phyloP scores from a whole-genome alignment of 2,329 filamentous ascomycete species.

The Fusarium sp. region DNA sequence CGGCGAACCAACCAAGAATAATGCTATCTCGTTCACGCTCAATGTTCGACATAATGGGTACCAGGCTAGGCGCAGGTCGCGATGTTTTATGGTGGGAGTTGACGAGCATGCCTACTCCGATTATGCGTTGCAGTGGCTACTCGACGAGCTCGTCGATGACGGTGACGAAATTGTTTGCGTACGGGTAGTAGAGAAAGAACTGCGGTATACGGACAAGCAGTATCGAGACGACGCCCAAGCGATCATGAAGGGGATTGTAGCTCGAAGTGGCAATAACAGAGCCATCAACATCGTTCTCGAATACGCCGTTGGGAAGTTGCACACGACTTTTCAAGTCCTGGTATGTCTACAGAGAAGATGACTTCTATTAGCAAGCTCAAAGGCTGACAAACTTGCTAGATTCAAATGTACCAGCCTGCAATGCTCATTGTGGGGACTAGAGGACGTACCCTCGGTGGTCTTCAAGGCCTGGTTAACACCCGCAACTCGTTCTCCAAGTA shows the following conservation, averaged over 20 bases:
- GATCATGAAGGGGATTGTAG: conserved; percentile 80
- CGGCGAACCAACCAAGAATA: conserved; percentile 68
- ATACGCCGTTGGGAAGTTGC: conserved; percentile 88
- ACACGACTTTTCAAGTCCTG: conserved; percentile 90
- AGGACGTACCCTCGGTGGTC: conserved; percentile 84
- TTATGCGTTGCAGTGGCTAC: conserved; percentile 90
- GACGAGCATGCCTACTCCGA: conserved; percentile 94
- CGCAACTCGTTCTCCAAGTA: conserved; percentile 92
- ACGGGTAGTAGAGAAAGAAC: conserved; percentile 85
- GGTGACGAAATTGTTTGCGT: conserved; percentile 94
- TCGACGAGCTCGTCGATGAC: conserved; percentile 92
- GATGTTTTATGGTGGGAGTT: conserved; percentile 90
- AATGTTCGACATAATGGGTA: conserved; percentile 90
- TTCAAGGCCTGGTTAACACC: conserved; percentile 83
- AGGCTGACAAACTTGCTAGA: conserved; percentile 61
- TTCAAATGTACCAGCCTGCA: conserved; percentile 89
- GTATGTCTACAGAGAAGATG: conserved; percentile 59
- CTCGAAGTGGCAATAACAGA: conserved; percentile 81
- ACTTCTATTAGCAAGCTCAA: neutral
- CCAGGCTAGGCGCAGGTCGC: conserved; percentile 80
- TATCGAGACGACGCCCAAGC: conserved; percentile 82
- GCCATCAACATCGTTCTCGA: conserved; percentile 88
- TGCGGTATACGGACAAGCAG: conserved; percentile 73
- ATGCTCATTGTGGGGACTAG: conserved; percentile 92
- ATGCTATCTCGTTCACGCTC: conserved; percentile 78